Evolutionary conservation across 1,139 yeast genomes (phyloP).

Genomic region (Debaryomyces sp.): DNA sequence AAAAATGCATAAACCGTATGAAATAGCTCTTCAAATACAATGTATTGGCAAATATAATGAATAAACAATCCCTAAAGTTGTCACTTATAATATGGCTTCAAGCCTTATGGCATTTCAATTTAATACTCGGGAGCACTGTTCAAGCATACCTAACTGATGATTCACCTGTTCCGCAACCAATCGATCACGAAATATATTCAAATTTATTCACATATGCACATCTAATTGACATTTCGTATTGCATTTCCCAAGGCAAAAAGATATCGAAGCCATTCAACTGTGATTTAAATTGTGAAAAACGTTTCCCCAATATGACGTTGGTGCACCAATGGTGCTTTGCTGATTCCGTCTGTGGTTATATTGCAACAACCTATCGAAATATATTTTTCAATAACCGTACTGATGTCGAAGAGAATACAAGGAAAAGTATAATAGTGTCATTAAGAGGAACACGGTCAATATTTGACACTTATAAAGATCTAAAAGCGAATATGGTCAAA

Average conservation of each 20-base stretch:
- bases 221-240: constrained; percentile 52
- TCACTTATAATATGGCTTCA: neutral
- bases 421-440: constrained; percentile 41
- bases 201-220: constrained; percentile 47
- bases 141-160: neutral
- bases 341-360: constrained; percentile 42
- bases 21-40: neutral
- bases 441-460: constrained; percentile 53
- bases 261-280: constrained; percentile 50
- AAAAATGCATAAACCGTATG: neutral
- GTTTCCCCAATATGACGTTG: constrained; percentile 45
- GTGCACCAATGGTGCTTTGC: constrained; percentile 51
- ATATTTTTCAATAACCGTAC: constrained; percentile 24
- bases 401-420: constrained; percentile 9
- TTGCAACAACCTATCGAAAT: constrained; percentile 36
- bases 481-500: constrained; percentile 41
- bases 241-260: constrained; percentile 39
- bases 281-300: constrained; percentile 38
- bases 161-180: constrained; percentile 13
- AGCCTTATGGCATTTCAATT: neutral
- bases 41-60: neutral
- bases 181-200: constrained; percentile 27
- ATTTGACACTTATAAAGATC: constrained; percentile 48
- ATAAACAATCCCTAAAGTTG: neutral
- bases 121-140: neutral